phyloP scores from a whole-genome alignment of 306 rosid genomes.

The Canavalia gladiata region DNA sequence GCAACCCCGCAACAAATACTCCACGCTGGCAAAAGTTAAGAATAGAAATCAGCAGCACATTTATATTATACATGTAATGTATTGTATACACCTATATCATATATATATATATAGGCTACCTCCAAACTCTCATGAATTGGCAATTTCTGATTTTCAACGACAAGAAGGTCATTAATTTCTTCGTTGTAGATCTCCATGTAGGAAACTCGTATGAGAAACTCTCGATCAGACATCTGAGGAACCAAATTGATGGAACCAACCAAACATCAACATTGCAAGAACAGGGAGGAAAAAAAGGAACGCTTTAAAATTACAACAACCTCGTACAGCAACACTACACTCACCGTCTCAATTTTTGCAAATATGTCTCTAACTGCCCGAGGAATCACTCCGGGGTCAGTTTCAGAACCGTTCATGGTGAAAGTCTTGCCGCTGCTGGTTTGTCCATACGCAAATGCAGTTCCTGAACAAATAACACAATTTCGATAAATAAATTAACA shows the following conservation, averaged over 20 bases:
- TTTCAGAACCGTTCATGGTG: conserved; percentile 94
- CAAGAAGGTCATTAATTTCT: conserved; percentile 90
- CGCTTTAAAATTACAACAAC: neutral
- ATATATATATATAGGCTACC: conserved; percentile 52
- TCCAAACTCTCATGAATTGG: conserved; percentile 97
- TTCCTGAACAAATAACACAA: conserved; percentile 62
- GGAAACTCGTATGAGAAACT: conserved; percentile 90
- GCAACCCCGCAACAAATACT: conserved; percentile 90
- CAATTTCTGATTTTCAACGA: conserved; percentile 87
- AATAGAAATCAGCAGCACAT: conserved; percentile 39
- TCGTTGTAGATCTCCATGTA: conserved; percentile 98
- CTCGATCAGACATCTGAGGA: conserved; percentile 74
- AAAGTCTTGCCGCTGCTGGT: conserved; percentile 99
- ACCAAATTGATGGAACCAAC: conserved; percentile 25
- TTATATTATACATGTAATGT: neutral
- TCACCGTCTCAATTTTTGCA: conserved; percentile 76
- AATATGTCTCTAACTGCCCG: conserved; percentile 82
- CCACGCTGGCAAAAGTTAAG: conserved; percentile 71
- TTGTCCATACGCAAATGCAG: conserved; percentile 98
- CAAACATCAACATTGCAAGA: conserved; percentile 36
- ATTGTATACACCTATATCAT: neutral
- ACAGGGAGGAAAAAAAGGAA: neutral
- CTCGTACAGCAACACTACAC: neutral
- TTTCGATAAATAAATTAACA: conserved; percentile 39
- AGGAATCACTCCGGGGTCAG: conserved; percentile 85